These are phyloP conservation scores for Fusarium proliferatum DNA, from an alignment of 2,329 filamentous ascomycete species.

Conservation along the genomic window DNA sequence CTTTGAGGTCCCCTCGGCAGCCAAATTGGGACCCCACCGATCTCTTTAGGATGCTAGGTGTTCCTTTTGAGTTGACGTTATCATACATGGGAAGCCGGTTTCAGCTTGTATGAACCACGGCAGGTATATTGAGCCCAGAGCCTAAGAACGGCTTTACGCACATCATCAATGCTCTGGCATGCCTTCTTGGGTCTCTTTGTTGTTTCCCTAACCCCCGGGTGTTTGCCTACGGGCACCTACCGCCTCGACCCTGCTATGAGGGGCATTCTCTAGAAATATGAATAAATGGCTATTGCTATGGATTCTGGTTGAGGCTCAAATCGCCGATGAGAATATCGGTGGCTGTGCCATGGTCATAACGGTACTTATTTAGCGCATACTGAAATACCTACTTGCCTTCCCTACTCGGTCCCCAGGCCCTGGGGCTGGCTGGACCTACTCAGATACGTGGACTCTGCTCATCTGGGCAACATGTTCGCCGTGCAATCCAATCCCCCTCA, in stretches of 20 bases:
- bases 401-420: background rate
- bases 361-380: constrained; percentile 11
- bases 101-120: constrained; percentile 2
- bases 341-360: background rate
- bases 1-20: background rate
- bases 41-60: background rate
- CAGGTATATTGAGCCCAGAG: background rate
- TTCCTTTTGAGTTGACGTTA: background rate
- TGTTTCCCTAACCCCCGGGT: background rate
- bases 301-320: constrained; percentile 38
- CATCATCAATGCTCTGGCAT: background rate
- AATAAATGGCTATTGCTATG: constrained; percentile 1
- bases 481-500: constrained; percentile 10
- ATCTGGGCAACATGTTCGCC: constrained; percentile 7
- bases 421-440: constrained; percentile 4
- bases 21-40: constrained; percentile 1
- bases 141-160: background rate
- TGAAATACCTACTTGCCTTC: background rate
- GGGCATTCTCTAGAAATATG: constrained; percentile 15
- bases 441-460: constrained; percentile 14
- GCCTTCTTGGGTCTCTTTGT: background rate
- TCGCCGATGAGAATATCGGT: constrained; percentile 12
- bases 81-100: background rate
- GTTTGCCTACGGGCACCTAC: background rate
- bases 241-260: background rate